Base-by-base conservation (phyloP, 2,329 filamentous ascomycete species). In the Cladophialophora immunda region DNA sequence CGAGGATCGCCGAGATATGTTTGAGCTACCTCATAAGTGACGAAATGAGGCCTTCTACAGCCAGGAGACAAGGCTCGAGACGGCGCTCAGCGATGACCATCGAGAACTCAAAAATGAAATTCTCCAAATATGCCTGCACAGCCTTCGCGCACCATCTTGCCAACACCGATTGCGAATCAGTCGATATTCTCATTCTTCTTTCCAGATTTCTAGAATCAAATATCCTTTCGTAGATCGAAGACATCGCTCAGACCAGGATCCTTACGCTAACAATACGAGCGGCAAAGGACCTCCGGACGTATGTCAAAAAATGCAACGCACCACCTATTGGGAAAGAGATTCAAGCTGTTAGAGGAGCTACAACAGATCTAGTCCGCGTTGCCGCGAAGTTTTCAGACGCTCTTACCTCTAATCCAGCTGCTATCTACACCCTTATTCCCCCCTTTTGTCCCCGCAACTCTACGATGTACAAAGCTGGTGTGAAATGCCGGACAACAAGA, bases 381-480 rank as follows among this genome's bases (percentile, higher is more conserved):
- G 17, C 19, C 17, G 38, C 38, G 2, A 45, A 45, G 38, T 45
- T 45, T 45, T 45, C 38, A 7, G 38, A 45, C 4, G 38, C 15
- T 19, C 38, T 45, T 45, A 22, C n/a, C 17, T 2, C 15, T 22
- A 9, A 4, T 1, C 38, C 38, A 45, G 38, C 3, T 4, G 61
- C 75, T 0, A 81, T 81, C 34, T 77, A 80, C 66, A 77, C 76
- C 47, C 64, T 73, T 1, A 76, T 81, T 6, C 77, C 78, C 0
- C 76, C 78, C 3, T 77, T 82, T 54, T 81, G 80, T 60, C 79
- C 80, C 0, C 45, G 57, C 11, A 68, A 73, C 27, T 80, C 80
- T 6, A 69, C 73, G 1, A 75, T 80, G 1, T 76, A 76, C 61
- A 70, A 75, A 45, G 38, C 38, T 3, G 17, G 38, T 57, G 69